Evolutionary conservation across 371 early-diverging fungal species (phyloP).

Genomic region (Mucor circinelloides): DNA sequence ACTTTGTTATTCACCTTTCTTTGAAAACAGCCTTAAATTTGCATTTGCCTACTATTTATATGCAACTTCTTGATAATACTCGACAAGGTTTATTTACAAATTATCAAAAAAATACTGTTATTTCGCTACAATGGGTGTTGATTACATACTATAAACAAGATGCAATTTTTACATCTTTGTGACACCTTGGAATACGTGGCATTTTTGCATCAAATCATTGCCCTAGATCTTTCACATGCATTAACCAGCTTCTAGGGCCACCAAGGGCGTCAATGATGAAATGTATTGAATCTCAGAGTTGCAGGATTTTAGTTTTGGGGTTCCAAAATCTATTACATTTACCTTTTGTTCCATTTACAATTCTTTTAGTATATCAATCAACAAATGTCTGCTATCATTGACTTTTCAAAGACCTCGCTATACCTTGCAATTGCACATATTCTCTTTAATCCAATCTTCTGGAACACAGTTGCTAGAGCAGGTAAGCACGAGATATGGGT

Average conservation of each 20-base stretch:
- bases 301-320: constrained; percentile 16
- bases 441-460: constrained; percentile 86
- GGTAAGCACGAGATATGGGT: constrained; percentile 43
- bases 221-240: constrained; percentile 4
- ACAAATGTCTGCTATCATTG: constrained; percentile 42
- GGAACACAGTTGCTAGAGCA: constrained; percentile 87
- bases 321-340: not conserved
- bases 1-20: not conserved
- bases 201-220: constrained; percentile 21
- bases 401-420: constrained; percentile 69
- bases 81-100: not conserved
- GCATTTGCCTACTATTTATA: too few species aligned
- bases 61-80: not conserved
- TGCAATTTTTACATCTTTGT: constrained; percentile 6
- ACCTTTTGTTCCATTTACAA: constrained; percentile 3
- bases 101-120: not conserved
- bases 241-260: not conserved
- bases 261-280: not conserved
- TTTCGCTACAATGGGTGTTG: not conserved
- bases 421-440: constrained; percentile 72
- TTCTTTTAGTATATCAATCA: constrained; percentile 4
- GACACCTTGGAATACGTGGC: constrained; percentile 18
- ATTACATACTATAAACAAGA: not conserved
- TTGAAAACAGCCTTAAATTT: too few species aligned
- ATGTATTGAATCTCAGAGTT: constrained; percentile 10